A percentile compares a stretch with the other conserved stretches of the same genome.
These are phyloP conservation scores for Trypanosoma mega DNA, from an alignment of 208 protist species.

Conservation along the genomic window DNA sequence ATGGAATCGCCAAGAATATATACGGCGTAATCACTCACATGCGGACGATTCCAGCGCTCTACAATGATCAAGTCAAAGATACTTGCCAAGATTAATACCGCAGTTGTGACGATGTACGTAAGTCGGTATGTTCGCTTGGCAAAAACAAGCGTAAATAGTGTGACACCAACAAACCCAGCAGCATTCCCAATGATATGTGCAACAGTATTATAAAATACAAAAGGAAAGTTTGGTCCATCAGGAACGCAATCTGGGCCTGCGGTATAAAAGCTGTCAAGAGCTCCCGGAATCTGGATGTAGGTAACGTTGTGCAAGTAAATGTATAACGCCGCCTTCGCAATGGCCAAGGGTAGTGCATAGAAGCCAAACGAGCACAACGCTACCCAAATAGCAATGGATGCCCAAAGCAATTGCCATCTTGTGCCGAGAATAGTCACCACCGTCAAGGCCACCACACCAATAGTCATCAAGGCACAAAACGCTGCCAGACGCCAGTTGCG, in stretches of 20 bases:
- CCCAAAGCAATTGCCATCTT: conserved; percentile 31
- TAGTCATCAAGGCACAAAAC: conserved; percentile 52
- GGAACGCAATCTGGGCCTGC: conserved; percentile 37
- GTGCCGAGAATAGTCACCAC: conserved; percentile 40
- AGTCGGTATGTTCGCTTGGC: conserved; percentile 47
- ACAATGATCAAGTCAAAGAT: conserved; percentile 67
- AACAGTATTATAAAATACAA: conserved; percentile 66
- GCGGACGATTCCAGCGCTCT: conserved; percentile 50
- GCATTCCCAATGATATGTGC: conserved; percentile 43
- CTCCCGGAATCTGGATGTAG: conserved; percentile 22
- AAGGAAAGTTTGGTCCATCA: conserved; percentile 55
- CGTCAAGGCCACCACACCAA: conserved; percentile 43
- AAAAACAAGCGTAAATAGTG: conserved; percentile 60
- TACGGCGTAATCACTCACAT: conserved; percentile 20
- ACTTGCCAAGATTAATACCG: conserved; percentile 34
- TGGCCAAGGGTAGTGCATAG: conserved; percentile 60
- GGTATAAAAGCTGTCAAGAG: conserved; percentile 49
- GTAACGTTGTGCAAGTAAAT: conserved; percentile 48
- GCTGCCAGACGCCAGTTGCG: conserved; percentile 53
- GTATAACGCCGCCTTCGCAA: conserved; percentile 71
- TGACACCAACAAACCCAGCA: conserved; percentile 39
- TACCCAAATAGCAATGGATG: conserved; percentile 36
- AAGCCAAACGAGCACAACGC: conserved; percentile 46
- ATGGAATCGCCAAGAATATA: conserved; percentile 58
- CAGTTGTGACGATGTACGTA: conserved; percentile 35